Percentiles rank a stretch among this genome's conserved stretches.
phyloP scores from a whole-genome alignment of 768 basidiomycete species.

The Lactarius pseudohatsudake region DNA sequence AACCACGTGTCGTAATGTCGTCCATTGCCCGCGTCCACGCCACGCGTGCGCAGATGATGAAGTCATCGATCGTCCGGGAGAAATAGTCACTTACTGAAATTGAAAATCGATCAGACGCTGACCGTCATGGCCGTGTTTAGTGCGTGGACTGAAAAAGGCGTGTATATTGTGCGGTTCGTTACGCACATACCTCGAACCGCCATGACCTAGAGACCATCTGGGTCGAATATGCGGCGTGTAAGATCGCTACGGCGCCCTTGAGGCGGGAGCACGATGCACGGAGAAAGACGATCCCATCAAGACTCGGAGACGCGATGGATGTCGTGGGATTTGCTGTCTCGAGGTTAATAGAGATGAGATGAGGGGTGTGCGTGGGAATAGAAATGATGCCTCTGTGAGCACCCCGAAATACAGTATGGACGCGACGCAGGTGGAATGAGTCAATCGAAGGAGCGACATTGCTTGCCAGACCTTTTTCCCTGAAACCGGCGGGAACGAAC shows the following conservation, averaged over 20 bases:
- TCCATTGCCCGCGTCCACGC: background rate
- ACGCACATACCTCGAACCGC: background rate
- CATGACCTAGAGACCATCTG: background rate
- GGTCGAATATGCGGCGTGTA: background rate
- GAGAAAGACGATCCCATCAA: background rate
- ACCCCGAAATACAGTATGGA: background rate
- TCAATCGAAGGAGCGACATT: background rate
- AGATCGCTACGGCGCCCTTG: background rate
- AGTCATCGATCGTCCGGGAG: constrained; percentile 3
- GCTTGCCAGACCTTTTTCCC: background rate
- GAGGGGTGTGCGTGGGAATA: background rate
- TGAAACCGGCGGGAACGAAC: background rate
- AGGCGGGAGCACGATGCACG: background rate
- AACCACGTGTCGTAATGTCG: background rate
- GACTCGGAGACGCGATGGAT: background rate
- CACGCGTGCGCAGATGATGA: background rate
- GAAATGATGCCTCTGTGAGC: background rate
- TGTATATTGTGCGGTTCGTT: background rate
- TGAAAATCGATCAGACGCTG: background rate
- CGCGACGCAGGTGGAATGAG: background rate
- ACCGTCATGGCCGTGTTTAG: background rate
- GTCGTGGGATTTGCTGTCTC: background rate
- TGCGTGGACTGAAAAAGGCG: background rate
- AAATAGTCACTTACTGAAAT: constrained; percentile 1
- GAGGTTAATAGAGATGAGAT: background rate